Percentiles rank a stretch among this genome's conserved stretches.
Evolutionary conservation across 2,329 filamentous ascomycete genomes (phyloP).

Genomic region (Periconia digitata): DNA sequence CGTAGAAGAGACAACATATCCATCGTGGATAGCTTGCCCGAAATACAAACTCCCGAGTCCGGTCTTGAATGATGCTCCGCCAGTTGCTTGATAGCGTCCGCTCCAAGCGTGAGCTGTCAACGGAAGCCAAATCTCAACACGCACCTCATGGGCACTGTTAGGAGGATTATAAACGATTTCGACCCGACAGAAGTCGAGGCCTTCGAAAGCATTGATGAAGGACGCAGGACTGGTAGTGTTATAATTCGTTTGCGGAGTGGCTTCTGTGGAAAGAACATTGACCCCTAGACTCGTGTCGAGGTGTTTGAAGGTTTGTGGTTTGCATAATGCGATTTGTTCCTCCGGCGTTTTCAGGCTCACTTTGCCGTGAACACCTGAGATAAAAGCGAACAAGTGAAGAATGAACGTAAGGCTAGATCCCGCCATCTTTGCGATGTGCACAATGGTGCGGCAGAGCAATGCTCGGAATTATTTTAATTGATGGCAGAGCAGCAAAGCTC

Average conservation of each 20-base stretch:
- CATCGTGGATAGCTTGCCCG: conserved; percentile 25
- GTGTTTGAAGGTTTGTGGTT: conserved; percentile 5
- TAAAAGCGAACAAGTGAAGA: too few relatives aligned
- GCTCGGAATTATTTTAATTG: too few relatives aligned
- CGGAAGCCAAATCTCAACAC: conserved; percentile 36
- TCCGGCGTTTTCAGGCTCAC: too few relatives aligned
- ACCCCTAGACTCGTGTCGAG: conserved; percentile 10
- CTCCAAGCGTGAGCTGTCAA: conserved; percentile 30
- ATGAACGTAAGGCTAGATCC: too few relatives aligned
- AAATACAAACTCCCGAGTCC: conserved; percentile 29
- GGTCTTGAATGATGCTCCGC: conserved; percentile 32
- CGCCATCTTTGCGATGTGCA: too few relatives aligned
- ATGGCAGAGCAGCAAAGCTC: too few relatives aligned
- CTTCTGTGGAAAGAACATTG: conserved; percentile 16
- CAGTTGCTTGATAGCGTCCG: conserved; percentile 33
- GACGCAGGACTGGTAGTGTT: conserved; percentile 12
- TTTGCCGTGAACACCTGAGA: too few relatives aligned
- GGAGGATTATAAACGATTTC: conserved; percentile 21
- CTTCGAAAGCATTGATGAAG: conserved; percentile 10
- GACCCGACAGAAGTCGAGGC: conserved; percentile 27
- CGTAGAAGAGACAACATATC: conserved; percentile 37
- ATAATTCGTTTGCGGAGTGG: conserved; percentile 13
- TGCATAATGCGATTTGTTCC: too few relatives aligned
- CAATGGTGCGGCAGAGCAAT: too few relatives aligned
- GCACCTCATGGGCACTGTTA: conserved; percentile 24